Evolutionary conservation across 768 basidiomycete species (phyloP).

Genomic region (Kwoniella botswanensis): DNA sequence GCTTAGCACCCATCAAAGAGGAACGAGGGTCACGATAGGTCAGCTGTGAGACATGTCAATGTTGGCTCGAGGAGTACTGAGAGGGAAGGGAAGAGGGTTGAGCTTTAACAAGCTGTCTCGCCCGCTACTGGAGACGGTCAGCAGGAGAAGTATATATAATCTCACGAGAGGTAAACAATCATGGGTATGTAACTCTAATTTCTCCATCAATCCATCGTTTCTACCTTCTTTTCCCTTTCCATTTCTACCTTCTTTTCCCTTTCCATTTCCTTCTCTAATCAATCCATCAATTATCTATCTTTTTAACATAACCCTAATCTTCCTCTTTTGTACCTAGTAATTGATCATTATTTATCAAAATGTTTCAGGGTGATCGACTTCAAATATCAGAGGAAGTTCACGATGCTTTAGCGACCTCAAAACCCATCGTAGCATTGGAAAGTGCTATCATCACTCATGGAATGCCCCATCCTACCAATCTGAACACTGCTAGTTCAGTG

Average conservation of each 20-base stretch:
- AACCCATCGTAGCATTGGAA: constrained; percentile 86
- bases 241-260: neutral
- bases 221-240: neutral
- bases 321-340: neutral
- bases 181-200: constrained; percentile 3
- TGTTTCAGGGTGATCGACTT: constrained; percentile 28
- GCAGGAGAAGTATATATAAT: constrained; percentile 1
- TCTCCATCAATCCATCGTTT: neutral
- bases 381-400: constrained; percentile 67
- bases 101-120: neutral
- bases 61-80: neutral
- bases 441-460: constrained; percentile 90
- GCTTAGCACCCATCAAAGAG: neutral
- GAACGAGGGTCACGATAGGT: neutral
- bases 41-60: neutral
- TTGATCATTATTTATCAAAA: neutral
- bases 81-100: neutral
- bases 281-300: neutral
- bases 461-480: constrained; percentile 78
- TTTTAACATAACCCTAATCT: neutral
- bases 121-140: no score
- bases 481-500: constrained; percentile 71
- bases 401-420: constrained; percentile 70
- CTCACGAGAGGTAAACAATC: constrained; percentile 10
- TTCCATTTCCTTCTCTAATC: neutral